phyloP scores from a whole-genome alignment of 1,284 basidiomycete genomes.

The Veloporphyrellus conicus region DNA sequence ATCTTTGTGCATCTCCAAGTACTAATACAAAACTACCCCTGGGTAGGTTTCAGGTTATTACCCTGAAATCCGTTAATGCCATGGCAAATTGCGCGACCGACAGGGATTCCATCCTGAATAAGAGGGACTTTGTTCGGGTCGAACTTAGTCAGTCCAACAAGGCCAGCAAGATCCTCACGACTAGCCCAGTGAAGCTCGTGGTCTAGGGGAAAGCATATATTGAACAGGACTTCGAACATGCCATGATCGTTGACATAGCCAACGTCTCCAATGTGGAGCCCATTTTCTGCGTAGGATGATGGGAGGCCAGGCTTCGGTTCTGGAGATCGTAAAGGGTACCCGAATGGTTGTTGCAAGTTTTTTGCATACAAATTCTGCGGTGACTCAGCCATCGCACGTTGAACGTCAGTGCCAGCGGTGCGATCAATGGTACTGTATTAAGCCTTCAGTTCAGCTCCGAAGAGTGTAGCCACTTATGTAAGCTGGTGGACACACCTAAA shows the following conservation, averaged over 20 bases:
- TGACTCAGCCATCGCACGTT: neutral
- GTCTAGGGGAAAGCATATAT: neutral
- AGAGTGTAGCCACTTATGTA: no score
- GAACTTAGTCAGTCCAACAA: neutral
- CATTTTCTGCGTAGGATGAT: neutral
- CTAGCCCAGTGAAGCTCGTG: neutral
- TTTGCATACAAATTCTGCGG: constrained; percentile 1
- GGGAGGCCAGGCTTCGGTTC: neutral
- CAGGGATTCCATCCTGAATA: neutral
- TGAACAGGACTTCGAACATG: constrained; percentile 1
- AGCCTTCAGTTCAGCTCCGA: no score
- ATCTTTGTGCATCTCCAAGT: neutral
- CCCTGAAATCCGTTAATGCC: no score
- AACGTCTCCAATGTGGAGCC: constrained; percentile 8
- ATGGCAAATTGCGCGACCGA: no score
- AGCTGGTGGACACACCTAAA: no score
- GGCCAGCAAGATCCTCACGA: neutral
- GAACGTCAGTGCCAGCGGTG: no score
- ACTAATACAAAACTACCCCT: neutral
- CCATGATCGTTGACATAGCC: neutral
- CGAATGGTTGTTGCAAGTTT: neutral
- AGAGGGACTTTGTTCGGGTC: neutral
- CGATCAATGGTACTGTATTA: no score
- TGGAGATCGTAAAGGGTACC: constrained; percentile 4
- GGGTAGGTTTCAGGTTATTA: no score